These are phyloP conservation scores for Suillus subalutaceus DNA, from an alignment of 768 basidiomycete genomes.

Conservation along the genomic window DNA sequence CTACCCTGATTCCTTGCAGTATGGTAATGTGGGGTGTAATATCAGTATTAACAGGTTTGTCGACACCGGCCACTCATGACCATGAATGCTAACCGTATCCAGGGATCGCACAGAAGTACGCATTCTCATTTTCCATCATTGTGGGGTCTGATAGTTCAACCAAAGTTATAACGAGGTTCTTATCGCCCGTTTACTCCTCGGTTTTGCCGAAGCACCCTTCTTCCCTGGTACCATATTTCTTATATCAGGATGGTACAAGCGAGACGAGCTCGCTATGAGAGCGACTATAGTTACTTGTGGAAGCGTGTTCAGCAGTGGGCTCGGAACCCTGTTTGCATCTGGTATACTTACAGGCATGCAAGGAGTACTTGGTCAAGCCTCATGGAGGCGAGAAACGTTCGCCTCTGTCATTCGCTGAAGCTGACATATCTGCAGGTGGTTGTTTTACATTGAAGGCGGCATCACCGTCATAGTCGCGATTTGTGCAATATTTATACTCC, in stretches of 20 bases:
- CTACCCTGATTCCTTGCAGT: slow-evolving; percentile 26
- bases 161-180: slow-evolving; percentile 25
- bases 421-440: slow-evolving; percentile 14
- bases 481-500: slow-evolving; percentile 36
- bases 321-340: slow-evolving; percentile 46
- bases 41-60: slow-evolving; percentile 39
- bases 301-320: slow-evolving; percentile 46
- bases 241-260: slow-evolving; percentile 42
- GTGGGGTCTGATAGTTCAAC: background rate
- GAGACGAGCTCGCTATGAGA: slow-evolving; percentile 40
- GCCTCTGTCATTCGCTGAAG: background rate
- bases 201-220: slow-evolving; percentile 38
- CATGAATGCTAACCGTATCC: background rate
- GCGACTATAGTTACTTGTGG: slow-evolving; percentile 39
- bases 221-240: slow-evolving; percentile 33
- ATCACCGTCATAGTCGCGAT: slow-evolving; percentile 38
- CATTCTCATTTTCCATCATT: background rate
- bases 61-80: background rate
- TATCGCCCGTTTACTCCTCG: slow-evolving; percentile 44
- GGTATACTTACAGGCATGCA: slow-evolving; percentile 47
- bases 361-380: slow-evolving; percentile 39
- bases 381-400: slow-evolving; percentile 39
- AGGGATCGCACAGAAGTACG: slow-evolving; percentile 11
- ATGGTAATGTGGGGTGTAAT: slow-evolving; percentile 41
- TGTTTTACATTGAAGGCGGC: slow-evolving; percentile 35